A percentile compares a stretch with the other conserved stretches of the same genome.
Evolutionary conservation across 345 rosid genomes (phyloP).

Genomic region (Raphanus sativus): DNA sequence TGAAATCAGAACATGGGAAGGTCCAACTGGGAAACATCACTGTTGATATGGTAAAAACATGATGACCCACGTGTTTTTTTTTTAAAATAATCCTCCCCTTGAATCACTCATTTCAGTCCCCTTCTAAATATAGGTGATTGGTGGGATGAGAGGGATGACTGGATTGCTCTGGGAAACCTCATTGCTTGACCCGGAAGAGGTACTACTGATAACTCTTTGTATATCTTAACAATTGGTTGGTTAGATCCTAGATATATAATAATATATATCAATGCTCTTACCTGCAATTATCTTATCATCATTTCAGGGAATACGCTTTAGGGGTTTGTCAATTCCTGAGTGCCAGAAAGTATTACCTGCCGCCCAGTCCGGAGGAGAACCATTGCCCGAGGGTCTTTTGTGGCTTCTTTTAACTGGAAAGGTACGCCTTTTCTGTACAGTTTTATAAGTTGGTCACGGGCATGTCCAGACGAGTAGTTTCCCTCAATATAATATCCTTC

Average conservation of each 20-base stretch:
- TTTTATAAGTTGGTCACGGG: neutral
- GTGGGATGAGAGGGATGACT: constrained; percentile 99
- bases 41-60: constrained; percentile 71
- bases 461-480: constrained; percentile 11
- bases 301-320: constrained; percentile 87
- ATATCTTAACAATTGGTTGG: constrained; percentile 5
- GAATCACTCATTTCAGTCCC: neutral
- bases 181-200: constrained; percentile 96
- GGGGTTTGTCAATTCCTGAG: constrained; percentile 94
- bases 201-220: constrained; percentile 27
- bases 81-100: neutral
- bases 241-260: neutral
- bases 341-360: constrained; percentile 92
- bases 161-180: constrained; percentile 98
- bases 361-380: constrained; percentile 88
- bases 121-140: constrained; percentile 60
- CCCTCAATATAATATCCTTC: neutral
- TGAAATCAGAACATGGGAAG: constrained; percentile 83
- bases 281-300: constrained; percentile 15
- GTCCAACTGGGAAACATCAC: constrained; percentile 90
- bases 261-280: neutral
- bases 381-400: constrained; percentile 93
- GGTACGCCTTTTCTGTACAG: constrained; percentile 45
- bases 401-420: constrained; percentile 99
- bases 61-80: constrained; percentile 8